These are phyloP conservation scores for Thuja plicata DNA, from an alignment of 83 land plant genomes.

Conservation along the genomic window DNA sequence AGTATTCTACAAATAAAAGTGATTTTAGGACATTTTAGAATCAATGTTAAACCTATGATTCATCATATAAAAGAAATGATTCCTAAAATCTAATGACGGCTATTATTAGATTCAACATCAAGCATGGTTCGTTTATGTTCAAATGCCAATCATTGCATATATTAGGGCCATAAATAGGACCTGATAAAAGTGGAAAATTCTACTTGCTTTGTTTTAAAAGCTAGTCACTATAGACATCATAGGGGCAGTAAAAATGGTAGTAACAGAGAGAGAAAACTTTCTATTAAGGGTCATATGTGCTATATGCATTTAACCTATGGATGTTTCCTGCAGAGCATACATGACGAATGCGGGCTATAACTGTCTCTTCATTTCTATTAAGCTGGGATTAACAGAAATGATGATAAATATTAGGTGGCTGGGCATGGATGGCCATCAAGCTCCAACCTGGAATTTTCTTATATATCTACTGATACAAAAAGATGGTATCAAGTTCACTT, in stretches of 20 bases:
- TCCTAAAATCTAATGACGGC: too few relatives aligned
- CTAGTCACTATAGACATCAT: background rate
- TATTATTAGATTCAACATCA: background rate
- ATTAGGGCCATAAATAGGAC: too few relatives aligned
- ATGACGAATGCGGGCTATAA: background rate
- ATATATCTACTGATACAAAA: background rate
- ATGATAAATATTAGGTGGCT: background rate
- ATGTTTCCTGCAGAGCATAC: background rate
- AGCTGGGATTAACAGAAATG: background rate
- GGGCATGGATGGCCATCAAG: background rate
- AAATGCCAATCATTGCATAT: background rate
- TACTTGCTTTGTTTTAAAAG: background rate
- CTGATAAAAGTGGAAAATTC: background rate
- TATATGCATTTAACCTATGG: background rate
- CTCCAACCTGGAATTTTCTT: background rate
- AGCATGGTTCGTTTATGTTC: background rate
- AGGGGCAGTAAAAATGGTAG: too few relatives aligned
- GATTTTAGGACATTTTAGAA: too few relatives aligned
- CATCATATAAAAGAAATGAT: too few relatives aligned
- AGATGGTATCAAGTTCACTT: background rate
- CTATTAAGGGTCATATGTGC: background rate
- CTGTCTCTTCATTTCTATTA: background rate
- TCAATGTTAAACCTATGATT: too few relatives aligned
- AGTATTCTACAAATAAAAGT: too few relatives aligned
- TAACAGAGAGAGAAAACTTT: background rate